Evolutionary conservation across 805 yeast species (phyloP).

Genomic region (Pichia exigua): DNA sequence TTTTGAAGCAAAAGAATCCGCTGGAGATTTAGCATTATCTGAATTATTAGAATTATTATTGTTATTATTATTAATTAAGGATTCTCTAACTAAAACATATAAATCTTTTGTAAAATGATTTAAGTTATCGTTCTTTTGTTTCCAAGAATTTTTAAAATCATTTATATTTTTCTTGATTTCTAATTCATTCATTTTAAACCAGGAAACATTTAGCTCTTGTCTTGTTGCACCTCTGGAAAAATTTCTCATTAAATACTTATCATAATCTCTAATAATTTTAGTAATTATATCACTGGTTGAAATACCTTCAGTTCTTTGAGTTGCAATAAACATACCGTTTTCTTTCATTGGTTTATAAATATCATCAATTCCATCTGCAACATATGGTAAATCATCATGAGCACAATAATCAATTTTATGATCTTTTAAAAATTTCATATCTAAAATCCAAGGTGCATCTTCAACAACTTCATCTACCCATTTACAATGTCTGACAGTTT

Average conservation of each 20-base stretch:
- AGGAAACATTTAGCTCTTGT: slow-evolving; percentile 90
- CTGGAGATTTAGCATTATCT: slow-evolving; percentile 37
- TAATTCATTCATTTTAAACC: slow-evolving; percentile 95
- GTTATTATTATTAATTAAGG: slow-evolving; percentile 28
- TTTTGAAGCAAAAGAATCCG: slow-evolving; percentile 58
- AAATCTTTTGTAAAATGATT: slow-evolving; percentile 74
- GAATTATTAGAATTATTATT: slow-evolving; percentile 1
- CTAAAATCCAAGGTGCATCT: slow-evolving; percentile 92
- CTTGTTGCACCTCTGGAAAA: slow-evolving; percentile 97
- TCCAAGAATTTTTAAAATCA: slow-evolving; percentile 83
- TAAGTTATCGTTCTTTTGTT: slow-evolving; percentile 58
- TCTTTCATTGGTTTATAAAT: slow-evolving; percentile 89
- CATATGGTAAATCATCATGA: slow-evolving; percentile 95
- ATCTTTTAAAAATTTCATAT: slow-evolving; percentile 65
- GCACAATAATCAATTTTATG: slow-evolving; percentile 94
- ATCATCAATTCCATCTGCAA: slow-evolving; percentile 81
- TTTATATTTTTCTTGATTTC: slow-evolving; percentile 86
- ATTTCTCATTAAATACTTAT: slow-evolving; percentile 92
- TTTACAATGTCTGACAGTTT: slow-evolving; percentile 83
- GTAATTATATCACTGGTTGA: slow-evolving; percentile 95
- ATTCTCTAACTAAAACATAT: slow-evolving; percentile 78
- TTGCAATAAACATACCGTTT: slow-evolving; percentile 82
- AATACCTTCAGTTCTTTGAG: slow-evolving; percentile 95
- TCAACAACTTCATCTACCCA: slow-evolving; percentile 98
- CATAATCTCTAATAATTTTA: slow-evolving; percentile 90